Conservation (phyloP, 116 monocot genomes). For the Papilionanthe hybrid region DNA sequence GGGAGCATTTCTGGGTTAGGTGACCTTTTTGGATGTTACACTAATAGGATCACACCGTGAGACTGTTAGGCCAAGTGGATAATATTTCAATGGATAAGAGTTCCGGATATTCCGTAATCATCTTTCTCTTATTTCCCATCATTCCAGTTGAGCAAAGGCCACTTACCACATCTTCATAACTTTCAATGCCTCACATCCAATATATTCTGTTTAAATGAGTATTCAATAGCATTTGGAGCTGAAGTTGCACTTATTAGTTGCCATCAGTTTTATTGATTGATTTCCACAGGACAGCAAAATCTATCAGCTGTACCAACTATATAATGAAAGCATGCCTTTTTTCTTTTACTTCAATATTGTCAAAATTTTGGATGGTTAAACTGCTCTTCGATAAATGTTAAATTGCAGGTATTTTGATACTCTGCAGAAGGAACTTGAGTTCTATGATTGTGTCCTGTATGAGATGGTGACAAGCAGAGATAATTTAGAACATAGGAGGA, state of each 20-base stretch:
- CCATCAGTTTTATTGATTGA: not conserved
- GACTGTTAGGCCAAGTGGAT: too few relatives aligned
- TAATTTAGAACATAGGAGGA: conserved; percentile 62
- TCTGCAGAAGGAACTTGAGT: conserved; percentile 59
- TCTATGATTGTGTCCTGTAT: conserved; percentile 88
- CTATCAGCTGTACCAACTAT: not conserved
- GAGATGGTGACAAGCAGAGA: conserved; percentile 84
- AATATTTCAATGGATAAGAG: too few relatives aligned
- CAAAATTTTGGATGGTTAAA: not conserved
- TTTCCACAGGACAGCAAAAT: not conserved
- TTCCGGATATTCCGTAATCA: too few relatives aligned
- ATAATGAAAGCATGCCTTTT: not conserved
- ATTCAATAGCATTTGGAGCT: not conserved
- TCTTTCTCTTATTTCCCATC: not conserved
- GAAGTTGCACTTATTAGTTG: not conserved
- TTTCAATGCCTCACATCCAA: not conserved
- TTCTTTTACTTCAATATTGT: not conserved
- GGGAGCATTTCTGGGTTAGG: too few relatives aligned
- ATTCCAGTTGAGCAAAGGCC: not conserved
- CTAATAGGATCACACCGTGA: too few relatives aligned
- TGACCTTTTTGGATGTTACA: too few relatives aligned
- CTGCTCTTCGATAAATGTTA: not conserved
- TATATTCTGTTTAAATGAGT: not conserved
- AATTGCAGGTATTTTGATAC: conserved; percentile 66
- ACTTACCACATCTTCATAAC: not conserved